Evolutionary conservation across 2,329 filamentous ascomycete species (phyloP).

Genomic region (Penicillium freii): DNA sequence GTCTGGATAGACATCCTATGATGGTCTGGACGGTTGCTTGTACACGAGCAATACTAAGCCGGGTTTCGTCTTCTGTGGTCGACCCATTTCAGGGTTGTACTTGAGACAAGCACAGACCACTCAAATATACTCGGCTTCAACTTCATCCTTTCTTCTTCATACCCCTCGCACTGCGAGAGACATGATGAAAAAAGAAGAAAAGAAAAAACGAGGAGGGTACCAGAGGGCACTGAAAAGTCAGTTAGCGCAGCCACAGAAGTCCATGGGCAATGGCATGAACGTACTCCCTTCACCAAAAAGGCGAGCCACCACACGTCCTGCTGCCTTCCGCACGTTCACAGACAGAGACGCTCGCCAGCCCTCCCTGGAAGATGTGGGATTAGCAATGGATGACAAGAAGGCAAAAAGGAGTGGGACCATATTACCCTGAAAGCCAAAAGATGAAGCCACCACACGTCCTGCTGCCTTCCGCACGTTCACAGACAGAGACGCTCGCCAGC

Average conservation of each 20-base stretch:
- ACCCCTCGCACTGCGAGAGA: neutral
- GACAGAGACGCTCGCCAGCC: neutral
- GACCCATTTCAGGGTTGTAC: neutral
- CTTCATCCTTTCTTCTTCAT: slow-evolving; percentile 1
- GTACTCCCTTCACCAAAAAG: neutral
- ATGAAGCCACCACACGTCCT: neutral
- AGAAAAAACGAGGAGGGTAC: neutral
- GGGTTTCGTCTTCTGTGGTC: slow-evolving; percentile 15
- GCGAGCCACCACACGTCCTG: neutral
- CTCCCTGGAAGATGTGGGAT: neutral
- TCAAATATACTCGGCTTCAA: neutral
- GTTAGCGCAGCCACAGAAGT: neutral
- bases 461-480: neutral
- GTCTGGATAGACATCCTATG: neutral
- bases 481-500: neutral
- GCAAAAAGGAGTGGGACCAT: too few relatives aligned
- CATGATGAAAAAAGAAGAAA: neutral
- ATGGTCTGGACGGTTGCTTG: slow-evolving; percentile 3
- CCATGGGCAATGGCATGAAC: neutral
- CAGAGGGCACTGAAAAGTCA: neutral
- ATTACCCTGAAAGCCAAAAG: neutral
- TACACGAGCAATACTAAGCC: slow-evolving; percentile 16
- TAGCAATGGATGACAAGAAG: neutral
- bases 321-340: neutral
- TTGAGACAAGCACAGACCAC: neutral